Evolutionary conservation across 495 filamentous ascomycete species (phyloP).

Genomic region (Parachaetomium inaequale): DNA sequence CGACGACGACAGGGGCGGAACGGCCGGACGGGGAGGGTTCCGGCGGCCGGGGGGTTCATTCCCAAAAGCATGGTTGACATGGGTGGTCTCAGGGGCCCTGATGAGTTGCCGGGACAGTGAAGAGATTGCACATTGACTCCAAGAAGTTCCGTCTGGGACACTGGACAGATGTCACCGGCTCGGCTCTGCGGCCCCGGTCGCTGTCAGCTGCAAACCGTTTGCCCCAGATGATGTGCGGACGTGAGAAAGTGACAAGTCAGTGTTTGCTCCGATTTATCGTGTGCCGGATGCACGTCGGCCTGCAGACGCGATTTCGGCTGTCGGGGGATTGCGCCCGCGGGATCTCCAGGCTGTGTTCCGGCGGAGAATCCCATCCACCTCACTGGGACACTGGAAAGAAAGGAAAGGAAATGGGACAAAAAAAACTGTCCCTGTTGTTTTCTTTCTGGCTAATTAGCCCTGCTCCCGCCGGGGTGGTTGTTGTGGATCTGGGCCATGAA

Average conservation of each 20-base stretch:
- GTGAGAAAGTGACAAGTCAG: not conserved
- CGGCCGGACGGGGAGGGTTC: not conserved
- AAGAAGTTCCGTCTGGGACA: too few relatives aligned
- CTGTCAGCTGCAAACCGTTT: not conserved
- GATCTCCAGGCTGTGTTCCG: not conserved
- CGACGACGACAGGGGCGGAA: not conserved
- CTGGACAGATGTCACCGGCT: not conserved
- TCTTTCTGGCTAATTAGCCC: conserved; percentile 4
- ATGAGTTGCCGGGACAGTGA: not conserved
- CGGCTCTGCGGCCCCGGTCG: not conserved
- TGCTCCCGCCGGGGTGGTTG: conserved; percentile 3
- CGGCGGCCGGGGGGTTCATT: not conserved
- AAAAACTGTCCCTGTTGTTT: not conserved
- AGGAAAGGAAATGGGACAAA: not conserved
- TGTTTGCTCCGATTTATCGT: not conserved
- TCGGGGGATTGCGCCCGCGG: not conserved
- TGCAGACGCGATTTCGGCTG: conserved; percentile 1
- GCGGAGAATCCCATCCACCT: not conserved
- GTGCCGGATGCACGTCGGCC: not conserved
- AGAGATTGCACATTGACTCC: not conserved
- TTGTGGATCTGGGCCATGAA: not conserved
- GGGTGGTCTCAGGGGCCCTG: not conserved
- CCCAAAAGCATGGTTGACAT: conserved; percentile 1
- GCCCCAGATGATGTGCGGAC: not conserved
- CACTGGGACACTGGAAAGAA: not conserved